Conservation (phyloP, 495 filamentous ascomycete genomes). For the Trichoderma virens region DNA sequence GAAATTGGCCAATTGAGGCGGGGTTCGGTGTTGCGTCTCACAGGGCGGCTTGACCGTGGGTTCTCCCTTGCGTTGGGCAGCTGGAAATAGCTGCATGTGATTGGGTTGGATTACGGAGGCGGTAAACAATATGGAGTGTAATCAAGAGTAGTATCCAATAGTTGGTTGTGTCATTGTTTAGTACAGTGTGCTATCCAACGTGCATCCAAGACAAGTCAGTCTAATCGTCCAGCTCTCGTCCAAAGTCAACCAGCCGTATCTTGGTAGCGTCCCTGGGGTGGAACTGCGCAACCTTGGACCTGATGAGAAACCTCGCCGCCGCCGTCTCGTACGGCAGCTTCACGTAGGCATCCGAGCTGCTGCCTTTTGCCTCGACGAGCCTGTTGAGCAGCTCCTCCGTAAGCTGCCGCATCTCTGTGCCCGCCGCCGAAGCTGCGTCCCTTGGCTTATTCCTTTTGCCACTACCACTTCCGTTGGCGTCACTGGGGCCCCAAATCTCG, state of each 20-base stretch:
- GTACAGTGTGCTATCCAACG: no score
- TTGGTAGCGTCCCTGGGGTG: constrained; percentile 73
- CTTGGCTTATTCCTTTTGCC: background rate
- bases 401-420: constrained; percentile 57
- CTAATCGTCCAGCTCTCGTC: constrained; percentile 61
- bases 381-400: constrained; percentile 53
- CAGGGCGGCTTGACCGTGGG: no score
- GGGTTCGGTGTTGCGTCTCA: background rate
- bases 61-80: no score
- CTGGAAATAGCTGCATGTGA: no score
- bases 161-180: no score
- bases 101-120: no score
- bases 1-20: constrained; percentile 12
- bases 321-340: constrained; percentile 68
- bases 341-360: constrained; percentile 56
- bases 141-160: no score
- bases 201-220: no score
- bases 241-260: constrained; percentile 78
- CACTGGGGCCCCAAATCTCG: constrained; percentile 51
- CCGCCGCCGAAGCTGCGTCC: constrained; percentile 59
- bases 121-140: no score
- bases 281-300: constrained; percentile 78
- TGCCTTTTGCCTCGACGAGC: constrained; percentile 52
- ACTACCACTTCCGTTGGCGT: constrained; percentile 22
- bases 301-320: constrained; percentile 71